Evolutionary conservation across 129 eudicot genomes (phyloP).

Genomic region (Scalesia atractyloides): DNA sequence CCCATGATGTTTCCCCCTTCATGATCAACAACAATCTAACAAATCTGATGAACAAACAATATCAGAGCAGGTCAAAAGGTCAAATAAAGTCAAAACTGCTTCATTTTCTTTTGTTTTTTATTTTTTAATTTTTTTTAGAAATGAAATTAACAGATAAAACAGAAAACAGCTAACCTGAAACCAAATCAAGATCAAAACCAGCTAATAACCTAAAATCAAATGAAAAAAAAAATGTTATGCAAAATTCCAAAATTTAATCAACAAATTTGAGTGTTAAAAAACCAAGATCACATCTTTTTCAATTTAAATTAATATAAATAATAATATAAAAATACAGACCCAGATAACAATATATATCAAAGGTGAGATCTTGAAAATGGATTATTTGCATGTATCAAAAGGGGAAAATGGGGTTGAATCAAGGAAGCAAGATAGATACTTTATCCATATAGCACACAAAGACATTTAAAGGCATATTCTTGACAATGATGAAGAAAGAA

Average conservation of each 20-base stretch:
- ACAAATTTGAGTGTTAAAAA: background rate
- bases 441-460: slow-evolving; percentile 22
- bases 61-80: slow-evolving; percentile 16
- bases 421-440: slow-evolving; percentile 26
- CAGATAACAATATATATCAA: background rate
- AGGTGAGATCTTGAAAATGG: background rate
- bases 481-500: slow-evolving; percentile 35
- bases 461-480: slow-evolving; percentile 32
- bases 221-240: slow-evolving; percentile 5
- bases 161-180: slow-evolving; percentile 21
- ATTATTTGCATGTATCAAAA: too few relatives aligned
- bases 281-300: background rate
- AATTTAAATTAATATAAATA: background rate
- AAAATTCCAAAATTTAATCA: background rate
- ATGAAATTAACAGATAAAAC: background rate
- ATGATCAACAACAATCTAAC: slow-evolving; percentile 35
- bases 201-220: background rate
- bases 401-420: slow-evolving; percentile 10
- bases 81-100: slow-evolving; percentile 9
- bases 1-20: slow-evolving; percentile 91
- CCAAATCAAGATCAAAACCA: slow-evolving; percentile 30
- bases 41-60: slow-evolving; percentile 32
- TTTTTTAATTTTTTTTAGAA: background rate
- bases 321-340: background rate
- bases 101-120: background rate